These are phyloP conservation scores for Vicia sativa DNA, from an alignment of 306 rosid species.

Conservation along the genomic window DNA sequence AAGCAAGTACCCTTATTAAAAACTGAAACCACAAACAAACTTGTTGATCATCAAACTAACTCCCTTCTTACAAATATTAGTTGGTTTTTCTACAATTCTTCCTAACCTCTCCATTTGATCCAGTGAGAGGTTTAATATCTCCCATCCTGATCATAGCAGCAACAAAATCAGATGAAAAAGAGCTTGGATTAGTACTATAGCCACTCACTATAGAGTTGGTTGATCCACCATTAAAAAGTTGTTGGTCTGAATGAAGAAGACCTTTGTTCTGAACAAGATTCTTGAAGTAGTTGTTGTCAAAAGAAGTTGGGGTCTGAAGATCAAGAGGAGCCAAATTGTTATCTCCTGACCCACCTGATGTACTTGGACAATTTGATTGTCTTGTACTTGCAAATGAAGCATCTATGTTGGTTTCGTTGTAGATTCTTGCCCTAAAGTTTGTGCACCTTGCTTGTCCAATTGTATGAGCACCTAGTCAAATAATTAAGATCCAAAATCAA, in stretches of 20 bases:
- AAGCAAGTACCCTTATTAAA: not conserved
- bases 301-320: conserved; percentile 54
- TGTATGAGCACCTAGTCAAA: conserved; percentile 59
- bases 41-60: not conserved
- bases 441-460: conserved; percentile 96
- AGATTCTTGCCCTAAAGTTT: conserved; percentile 56
- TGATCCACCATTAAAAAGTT: conserved; percentile 56
- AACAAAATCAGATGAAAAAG: conserved; percentile 49
- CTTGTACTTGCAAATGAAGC: conserved; percentile 44
- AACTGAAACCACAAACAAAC: not conserved
- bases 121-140: conserved; percentile 57
- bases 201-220: conserved; percentile 53
- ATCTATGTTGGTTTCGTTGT: conserved; percentile 73
- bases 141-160: conserved; percentile 62
- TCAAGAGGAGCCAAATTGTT: conserved; percentile 60
- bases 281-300: conserved; percentile 60
- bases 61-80: conserved; percentile 26
- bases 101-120: conserved; percentile 56
- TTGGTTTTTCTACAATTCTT: conserved; percentile 53
- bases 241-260: conserved; percentile 61
- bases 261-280: conserved; percentile 60
- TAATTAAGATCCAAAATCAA: not conserved
- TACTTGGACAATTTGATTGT: conserved; percentile 41
- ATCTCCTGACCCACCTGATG: conserved; percentile 50
- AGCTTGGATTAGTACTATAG: conserved; percentile 39